Base-by-base conservation (phyloP, 139 green algal species). In the Eudorina sp. region DNA sequence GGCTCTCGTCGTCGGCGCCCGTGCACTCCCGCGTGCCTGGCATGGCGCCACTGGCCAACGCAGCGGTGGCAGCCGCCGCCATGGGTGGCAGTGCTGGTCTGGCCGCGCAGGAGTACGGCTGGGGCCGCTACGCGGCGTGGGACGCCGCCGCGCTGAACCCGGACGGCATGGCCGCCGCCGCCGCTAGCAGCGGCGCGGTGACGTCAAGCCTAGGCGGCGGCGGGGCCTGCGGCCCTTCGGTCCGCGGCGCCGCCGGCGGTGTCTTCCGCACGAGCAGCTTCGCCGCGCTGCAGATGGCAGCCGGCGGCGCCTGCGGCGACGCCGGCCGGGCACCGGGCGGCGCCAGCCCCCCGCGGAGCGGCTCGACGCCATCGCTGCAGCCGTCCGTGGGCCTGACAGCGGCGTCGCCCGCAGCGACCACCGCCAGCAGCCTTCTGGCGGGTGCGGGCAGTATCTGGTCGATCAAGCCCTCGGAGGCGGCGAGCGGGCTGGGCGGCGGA, bases 361-460 rank as follows among this genome's bases (percentile, higher is more conserved):
- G 0, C 79, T 60, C 79, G 3, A 4, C 55, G 0, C 73, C 77
- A 2, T 70, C 77, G 36, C 36, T 84, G 77, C 77, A 29, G 31
- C 38, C 68, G 3, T 76, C 68, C 68, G 68, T 13, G 1, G 68
- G 41, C 45, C 25, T 38, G 38, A 19, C 72, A 58, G 11, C 72
- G 58, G 1, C 19, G 31, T 9, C 29, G 27, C 18, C 72, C 8
- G 43, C 72, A 5, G 40, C 41, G 2, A 4, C 45, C 48, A 53
- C 48, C 51, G n/a, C 18, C 51, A 25, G 75, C 75, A 48, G 48
- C 48, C 51, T 69, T 9, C 77, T 84, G 77, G 77, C 77, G 13
- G 77, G 77, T 19, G 53, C 36, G 31, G 53, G 2, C 58, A 85
- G 58, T 58, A 85, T 85, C 40, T 85, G 79, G 79, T 85, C 79